Base-by-base conservation (phyloP, 768 basidiomycete genomes). In the Lactarius sanguifluus region DNA sequence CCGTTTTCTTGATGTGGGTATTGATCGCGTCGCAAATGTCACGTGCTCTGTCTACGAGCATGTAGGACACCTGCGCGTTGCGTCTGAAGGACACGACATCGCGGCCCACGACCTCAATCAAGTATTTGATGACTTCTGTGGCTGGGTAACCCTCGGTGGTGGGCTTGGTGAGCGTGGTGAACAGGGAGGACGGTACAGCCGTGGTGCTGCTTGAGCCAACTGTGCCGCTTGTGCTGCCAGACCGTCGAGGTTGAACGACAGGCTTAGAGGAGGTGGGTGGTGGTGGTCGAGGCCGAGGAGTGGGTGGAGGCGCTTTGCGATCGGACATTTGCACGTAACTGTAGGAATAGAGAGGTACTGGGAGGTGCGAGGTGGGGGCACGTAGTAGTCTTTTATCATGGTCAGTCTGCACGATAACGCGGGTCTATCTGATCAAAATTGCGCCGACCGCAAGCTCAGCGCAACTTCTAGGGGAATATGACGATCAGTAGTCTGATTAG, bases 21-120 rank as follows among this genome's bases (percentile, higher is more conserved):
- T 72, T 69, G 68, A 72, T 72, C 6, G 54, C 38, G 20, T 72
- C 50, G 28, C 68, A 69, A 12, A 72, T 64, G 20, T 72, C 65
- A 32, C 71, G 68, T 43, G 62, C 64, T 16, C 71, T 50, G 30
- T 64, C 64, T 4, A 72, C 63, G 57, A 72, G 68, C 16, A 69
- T 62, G 56, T 70, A 72, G 20, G 67, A 66, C 58, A 65, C 59
- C 18, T 69, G 70, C 5, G 68, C 25, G 63, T 72, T 72, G 23
- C 71, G 70, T 25, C 55, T 66, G 55, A 69, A 68, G 20, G 62
- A 55, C 25, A 43, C 56, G 5, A 67, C 68, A 56, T 72, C 64
- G 5, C 59, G 65, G 15, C 62, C 65, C 1, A 71, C 40, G 25
- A 47, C 50, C 52, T 69, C 59, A 23, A 72, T 54, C 23, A 72